phyloP scores from a whole-genome alignment of 352 stramenopile genomes.

The Pythium sp. region DNA sequence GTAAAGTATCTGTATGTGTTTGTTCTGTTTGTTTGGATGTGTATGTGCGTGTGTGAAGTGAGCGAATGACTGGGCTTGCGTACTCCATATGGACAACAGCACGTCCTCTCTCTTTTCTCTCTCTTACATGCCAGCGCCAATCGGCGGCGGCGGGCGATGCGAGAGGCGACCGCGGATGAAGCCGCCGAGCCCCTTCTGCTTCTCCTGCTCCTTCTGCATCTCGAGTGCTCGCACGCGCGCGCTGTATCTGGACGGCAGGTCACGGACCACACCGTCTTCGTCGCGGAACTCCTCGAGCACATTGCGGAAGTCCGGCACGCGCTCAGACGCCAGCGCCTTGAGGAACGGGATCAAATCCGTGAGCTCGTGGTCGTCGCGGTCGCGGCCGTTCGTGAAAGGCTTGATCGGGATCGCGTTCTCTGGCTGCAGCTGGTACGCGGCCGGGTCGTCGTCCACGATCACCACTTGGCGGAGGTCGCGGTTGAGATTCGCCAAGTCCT shows the following conservation, averaged over 20 bases:
- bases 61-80: background rate
- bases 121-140: conserved; percentile 17
- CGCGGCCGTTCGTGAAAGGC: conserved; percentile 75
- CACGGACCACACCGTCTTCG: conserved; percentile 73
- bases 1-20: conserved; percentile 4
- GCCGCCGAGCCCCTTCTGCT: conserved; percentile 79
- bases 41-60: background rate
- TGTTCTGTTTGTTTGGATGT: background rate
- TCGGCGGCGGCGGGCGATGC: conserved; percentile 36
- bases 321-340: conserved; percentile 74
- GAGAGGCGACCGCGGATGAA: conserved; percentile 78
- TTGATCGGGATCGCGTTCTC: conserved; percentile 81
- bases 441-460: conserved; percentile 81
- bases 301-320: conserved; percentile 69
- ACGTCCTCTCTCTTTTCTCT: background rate
- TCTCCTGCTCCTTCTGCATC: conserved; percentile 77
- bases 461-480: conserved; percentile 79
- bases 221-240: conserved; percentile 75
- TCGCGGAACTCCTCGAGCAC: conserved; percentile 81
- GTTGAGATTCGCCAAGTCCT: conserved; percentile 80
- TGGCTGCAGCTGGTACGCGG: conserved; percentile 78
- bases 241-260: conserved; percentile 75
- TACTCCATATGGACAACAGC: background rate
- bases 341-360: conserved; percentile 85
- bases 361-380: conserved; percentile 77